Evolutionary conservation across 139 green algal species (phyloP), one percentile per base, ranked within the genome.

Genomic region (Astrephomene gubernaculifera): DNA sequence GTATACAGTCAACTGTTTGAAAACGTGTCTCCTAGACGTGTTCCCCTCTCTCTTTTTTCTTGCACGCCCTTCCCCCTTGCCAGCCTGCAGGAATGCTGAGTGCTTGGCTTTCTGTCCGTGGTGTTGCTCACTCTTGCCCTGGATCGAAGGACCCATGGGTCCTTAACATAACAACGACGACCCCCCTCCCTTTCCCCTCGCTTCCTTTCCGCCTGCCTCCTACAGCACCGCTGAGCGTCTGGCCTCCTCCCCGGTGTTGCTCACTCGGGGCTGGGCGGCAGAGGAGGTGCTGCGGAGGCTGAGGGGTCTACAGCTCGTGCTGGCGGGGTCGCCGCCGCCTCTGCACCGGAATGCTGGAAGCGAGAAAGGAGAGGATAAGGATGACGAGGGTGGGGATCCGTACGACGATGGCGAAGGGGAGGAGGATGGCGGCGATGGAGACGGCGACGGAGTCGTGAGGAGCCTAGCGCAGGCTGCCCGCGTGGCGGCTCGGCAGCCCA

Each of bases 401-500:
- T n/a, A n/a, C n/a, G n/a, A n/a, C n/a, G n/a, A n/a, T 6, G 57
- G 31, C 57, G 22, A 9, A 24, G 57, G 57, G 19, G 14, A 2
- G 65, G 36, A 6, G 65, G 65, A 7, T 7, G 7, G 35, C 65
- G 65, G 24, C 38, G 10, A 31, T 3, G n/a, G 61, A 44, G 29
- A 7, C 52, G 71, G 25, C 9, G 71, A 29, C 22, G 71, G 12
- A 27, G n/a, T 44, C 27, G 41, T 1, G 41, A 14, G 31, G n/a
- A 49, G 31, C 22, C 4, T 81, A 8, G 57, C 75, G 0, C 25
- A 12, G 0, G 75, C 54, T 0, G 75, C 39, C 8, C 38, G 57
- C 19, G 57, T 57, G 9, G 75, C 57, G 6, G 57, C 29, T 57
- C 71, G 71, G 57, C 75, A 82, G 75, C 75, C 75, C 38, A 82